phyloP scores from a whole-genome alignment of 805 yeast species.

The Saturnispora sekii region DNA sequence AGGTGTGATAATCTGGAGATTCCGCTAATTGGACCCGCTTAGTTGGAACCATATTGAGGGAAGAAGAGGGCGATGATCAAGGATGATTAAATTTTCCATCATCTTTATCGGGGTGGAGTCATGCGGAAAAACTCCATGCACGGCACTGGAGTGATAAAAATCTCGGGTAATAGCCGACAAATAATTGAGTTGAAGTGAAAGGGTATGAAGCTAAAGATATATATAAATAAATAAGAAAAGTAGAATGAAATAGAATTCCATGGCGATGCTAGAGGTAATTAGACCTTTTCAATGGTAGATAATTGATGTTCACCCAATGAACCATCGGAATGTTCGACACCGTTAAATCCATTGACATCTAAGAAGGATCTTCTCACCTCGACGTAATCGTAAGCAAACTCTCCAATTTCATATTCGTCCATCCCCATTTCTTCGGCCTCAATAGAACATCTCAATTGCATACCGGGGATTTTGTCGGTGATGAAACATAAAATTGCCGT shows the following conservation, averaged over 20 bases:
- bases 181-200: too few relatives aligned
- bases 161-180: not conserved
- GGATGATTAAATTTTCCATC: too few relatives aligned
- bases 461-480: conserved; percentile 71
- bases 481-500: conserved; percentile 69
- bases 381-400: conserved; percentile 96
- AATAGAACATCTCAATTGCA: conserved; percentile 69
- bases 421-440: conserved; percentile 82
- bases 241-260: too few relatives aligned
- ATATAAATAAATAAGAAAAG: too few relatives aligned
- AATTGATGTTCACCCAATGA: not conserved
- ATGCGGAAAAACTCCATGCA: conserved; percentile 1
- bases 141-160: not conserved
- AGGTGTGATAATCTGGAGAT: conserved; percentile 9
- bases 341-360: conserved; percentile 25
- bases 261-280: not conserved
- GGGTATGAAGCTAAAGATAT: too few relatives aligned
- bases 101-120: conserved; percentile 1
- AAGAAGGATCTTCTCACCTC: conserved; percentile 90
- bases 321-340: not conserved
- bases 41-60: conserved; percentile 3
- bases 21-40: not conserved
- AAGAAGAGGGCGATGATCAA: not conserved
- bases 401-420: conserved; percentile 97
- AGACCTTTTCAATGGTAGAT: not conserved